Evolutionary conservation across 768 basidiomycete genomes (phyloP).

Genomic region (Pleurotus djamor): DNA sequence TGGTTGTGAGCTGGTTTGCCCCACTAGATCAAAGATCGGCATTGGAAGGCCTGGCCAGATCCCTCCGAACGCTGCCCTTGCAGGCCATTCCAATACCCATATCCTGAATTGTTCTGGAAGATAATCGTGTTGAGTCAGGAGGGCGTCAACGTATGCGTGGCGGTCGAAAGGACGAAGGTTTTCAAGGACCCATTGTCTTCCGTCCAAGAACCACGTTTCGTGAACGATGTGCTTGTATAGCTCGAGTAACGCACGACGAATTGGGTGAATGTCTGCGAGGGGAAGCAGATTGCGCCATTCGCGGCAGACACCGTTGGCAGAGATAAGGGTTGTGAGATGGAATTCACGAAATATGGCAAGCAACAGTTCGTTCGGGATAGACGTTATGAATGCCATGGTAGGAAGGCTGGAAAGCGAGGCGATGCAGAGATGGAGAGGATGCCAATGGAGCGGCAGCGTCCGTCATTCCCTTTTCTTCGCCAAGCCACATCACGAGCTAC

Average conservation of each 20-base stretch:
- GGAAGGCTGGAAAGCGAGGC: too few species aligned
- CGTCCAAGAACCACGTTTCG: not conserved
- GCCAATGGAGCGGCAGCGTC: too few species aligned
- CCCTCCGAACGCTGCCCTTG: constrained; percentile 13
- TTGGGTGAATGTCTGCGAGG: not conserved
- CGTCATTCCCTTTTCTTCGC: too few species aligned
- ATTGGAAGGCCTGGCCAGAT: constrained; percentile 17
- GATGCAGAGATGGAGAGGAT: too few species aligned
- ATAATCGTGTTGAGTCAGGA: constrained; percentile 9
- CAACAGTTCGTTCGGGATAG: not conserved
- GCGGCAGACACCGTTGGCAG: not conserved
- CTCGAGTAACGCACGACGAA: not conserved
- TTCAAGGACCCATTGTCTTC: not conserved
- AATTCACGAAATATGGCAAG: not conserved
- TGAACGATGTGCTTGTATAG: not conserved
- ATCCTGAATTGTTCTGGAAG: constrained; percentile 18
- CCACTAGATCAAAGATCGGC: too few species aligned
- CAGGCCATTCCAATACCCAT: constrained; percentile 24
- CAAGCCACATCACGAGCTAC: too few species aligned
- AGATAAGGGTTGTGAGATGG: not conserved
- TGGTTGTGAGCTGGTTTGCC: not conserved
- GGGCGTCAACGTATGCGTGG: constrained; percentile 9
- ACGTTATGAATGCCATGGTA: too few species aligned
- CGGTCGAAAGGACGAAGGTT: not conserved
- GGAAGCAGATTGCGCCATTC: not conserved